A percentile compares a stretch with the other conserved stretches of the same genome.
phyloP scores from a whole-genome alignment of 768 basidiomycete species.

The Lactarius pseudohatsudake region DNA sequence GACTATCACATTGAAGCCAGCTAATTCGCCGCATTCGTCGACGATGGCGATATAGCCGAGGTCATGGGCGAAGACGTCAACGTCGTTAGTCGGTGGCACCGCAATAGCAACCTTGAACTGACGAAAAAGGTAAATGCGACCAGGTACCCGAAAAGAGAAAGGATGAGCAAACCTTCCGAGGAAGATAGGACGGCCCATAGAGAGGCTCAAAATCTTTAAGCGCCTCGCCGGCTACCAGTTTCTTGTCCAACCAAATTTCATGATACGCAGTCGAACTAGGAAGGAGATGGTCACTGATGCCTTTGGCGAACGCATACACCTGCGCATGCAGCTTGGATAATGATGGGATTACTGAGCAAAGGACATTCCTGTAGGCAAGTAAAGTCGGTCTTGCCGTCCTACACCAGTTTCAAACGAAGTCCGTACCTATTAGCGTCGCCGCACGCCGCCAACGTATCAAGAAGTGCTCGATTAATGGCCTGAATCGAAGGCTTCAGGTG shows the following conservation, averaged over 20 bases:
- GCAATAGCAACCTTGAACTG: constrained; percentile 98
- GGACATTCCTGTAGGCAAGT: constrained; percentile 64
- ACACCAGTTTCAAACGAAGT: not conserved
- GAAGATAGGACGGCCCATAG: constrained; percentile 97
- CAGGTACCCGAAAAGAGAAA: constrained; percentile 15
- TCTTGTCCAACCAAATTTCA: constrained; percentile 99
- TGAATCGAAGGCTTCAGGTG: constrained; percentile 98
- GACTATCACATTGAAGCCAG: constrained; percentile 90
- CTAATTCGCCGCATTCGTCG: constrained; percentile 67
- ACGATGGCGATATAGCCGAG: constrained; percentile 96
- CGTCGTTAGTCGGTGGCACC: constrained; percentile 94
- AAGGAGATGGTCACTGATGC: constrained; percentile 80
- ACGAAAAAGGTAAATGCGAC: constrained; percentile 11
- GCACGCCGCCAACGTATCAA: constrained; percentile 97
- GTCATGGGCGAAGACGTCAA: constrained; percentile 94
- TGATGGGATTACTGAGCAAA: constrained; percentile 88
- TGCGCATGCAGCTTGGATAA: constrained; percentile 82
- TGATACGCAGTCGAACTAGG: constrained; percentile 94
- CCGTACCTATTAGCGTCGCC: constrained; percentile 93
- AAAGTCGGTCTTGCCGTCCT: constrained; percentile 12
- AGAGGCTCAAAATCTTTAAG: constrained; percentile 93
- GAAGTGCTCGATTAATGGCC: constrained; percentile 84
- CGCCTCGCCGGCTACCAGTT: constrained; percentile 93
- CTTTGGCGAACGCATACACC: constrained; percentile 82
- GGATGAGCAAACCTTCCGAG: constrained; percentile 66